Base-by-base conservation (phyloP, 129 eudicot species). In the Chrysanthemum seticuspe region DNA sequence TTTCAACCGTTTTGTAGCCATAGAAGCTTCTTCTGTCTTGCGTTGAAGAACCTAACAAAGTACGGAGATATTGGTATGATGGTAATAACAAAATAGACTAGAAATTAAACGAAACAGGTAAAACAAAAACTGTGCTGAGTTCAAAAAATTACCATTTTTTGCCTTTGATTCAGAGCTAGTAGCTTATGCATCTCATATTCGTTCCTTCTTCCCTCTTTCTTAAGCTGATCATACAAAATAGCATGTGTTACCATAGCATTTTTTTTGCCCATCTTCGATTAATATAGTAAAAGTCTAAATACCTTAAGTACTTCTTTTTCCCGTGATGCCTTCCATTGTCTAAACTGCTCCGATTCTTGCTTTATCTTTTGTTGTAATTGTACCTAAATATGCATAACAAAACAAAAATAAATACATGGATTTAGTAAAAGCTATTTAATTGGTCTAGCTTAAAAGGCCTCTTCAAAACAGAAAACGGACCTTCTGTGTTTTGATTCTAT, bases 251-350 rank as follows among this genome's bases (percentile, higher is more conserved):
- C 7, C 59, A 73, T 47, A 19, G 54, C 13, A 47, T 14, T 8
- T 47, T 27, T 21, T 16, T 71, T 71, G 21, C 34, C 29, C 10
- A 1, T 59, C 21, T 59, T 23, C 9, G 45, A 10, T n/a, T 27
- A 47, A 19, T 12, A 27, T 23, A 29, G 21, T 16, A 68, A 6
- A 29, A 11, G 7, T 76, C 14, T 15, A 29, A 16, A 21, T 79
- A 95, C 99, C 99, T 95, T 97, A 73, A 95, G 97, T 63, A 95
- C 97, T 86, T 94, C 99, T 68, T 90, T n/a, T 75, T 95, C 99
- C 12, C 99, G 79, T 50, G 89, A 83, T 25, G 90, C 96, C 82
- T 95, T 95, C 99, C 97, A 90, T 65, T 58, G 61, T 76, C 97
- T 88, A 66, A 95, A 95, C 70, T 95, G 96, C 80, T 90, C 99